Evolutionary conservation across 2,329 filamentous ascomycete genomes (phyloP).

Genomic region (Zelopaecilomyces penicillatus): DNA sequence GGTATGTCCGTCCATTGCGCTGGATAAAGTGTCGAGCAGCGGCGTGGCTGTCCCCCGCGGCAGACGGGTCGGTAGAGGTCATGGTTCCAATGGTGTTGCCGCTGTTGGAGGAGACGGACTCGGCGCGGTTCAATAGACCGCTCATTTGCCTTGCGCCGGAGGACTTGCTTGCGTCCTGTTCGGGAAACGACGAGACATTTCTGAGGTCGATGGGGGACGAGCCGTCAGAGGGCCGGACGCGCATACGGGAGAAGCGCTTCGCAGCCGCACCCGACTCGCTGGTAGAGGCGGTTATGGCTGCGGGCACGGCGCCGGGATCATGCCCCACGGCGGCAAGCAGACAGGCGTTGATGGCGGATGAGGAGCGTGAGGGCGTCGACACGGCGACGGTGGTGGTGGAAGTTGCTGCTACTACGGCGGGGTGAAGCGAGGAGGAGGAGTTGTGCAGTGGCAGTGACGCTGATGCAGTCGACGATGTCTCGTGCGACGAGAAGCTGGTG

Average conservation of each 20-base stretch:
- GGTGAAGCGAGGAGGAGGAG: background rate
- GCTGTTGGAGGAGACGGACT: slow-evolving; percentile 40
- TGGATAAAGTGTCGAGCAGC: slow-evolving; percentile 52
- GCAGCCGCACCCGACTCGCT: background rate
- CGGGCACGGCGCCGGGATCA: too few species aligned
- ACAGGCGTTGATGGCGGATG: too few species aligned
- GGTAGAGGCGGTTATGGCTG: too few species aligned
- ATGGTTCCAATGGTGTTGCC: slow-evolving; percentile 36
- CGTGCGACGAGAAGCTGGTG: slow-evolving; percentile 10
- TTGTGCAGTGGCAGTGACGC: background rate
- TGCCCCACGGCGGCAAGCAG: too few species aligned
- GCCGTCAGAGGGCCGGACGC: slow-evolving; percentile 16
- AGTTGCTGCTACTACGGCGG: background rate
- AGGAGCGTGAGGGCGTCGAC: too few species aligned
- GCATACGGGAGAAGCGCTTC: slow-evolving; percentile 5
- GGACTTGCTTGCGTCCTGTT: slow-evolving; percentile 20
- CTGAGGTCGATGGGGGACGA: slow-evolving; percentile 20
- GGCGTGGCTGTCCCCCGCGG: slow-evolving; percentile 32
- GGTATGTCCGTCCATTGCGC: slow-evolving; percentile 74
- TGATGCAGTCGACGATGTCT: background rate
- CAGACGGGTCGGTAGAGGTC: slow-evolving; percentile 39
- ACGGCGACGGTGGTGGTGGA: background rate
- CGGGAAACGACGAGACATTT: slow-evolving; percentile 30
- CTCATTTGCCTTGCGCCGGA: slow-evolving; percentile 24
- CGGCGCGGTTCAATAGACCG: slow-evolving; percentile 29